Evolutionary conservation across 169 alveolate genomes (phyloP).

Genomic region (Cytauxzoon felis): DNA sequence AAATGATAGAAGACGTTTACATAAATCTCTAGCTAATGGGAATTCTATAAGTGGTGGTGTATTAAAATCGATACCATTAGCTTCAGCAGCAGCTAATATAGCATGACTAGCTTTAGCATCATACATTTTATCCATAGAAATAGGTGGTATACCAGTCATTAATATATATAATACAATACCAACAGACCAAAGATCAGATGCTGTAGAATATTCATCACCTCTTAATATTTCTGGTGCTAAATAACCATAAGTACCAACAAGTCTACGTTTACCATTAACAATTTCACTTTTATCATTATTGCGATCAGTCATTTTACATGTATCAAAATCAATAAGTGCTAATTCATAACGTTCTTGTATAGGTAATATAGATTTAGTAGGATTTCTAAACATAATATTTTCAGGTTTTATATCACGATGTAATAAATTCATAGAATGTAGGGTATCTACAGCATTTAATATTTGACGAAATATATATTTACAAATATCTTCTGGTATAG

Average conservation of each 20-base stretch:
- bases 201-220: slow-evolving; percentile 80
- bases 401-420: slow-evolving; percentile 84
- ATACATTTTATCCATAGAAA: slow-evolving; percentile 84
- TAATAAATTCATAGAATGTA: slow-evolving; percentile 74
- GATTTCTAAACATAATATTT: slow-evolving; percentile 76
- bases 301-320: slow-evolving; percentile 77
- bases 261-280: slow-evolving; percentile 73
- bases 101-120: slow-evolving; percentile 79
- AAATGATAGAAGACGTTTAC: slow-evolving; percentile 78
- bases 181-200: slow-evolving; percentile 87
- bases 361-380: slow-evolving; percentile 67
- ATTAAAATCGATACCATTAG: slow-evolving; percentile 82
- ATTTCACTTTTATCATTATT: slow-evolving; percentile 47
- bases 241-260: slow-evolving; percentile 82
- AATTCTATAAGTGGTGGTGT: slow-evolving; percentile 80
- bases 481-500: slow-evolving; percentile 84
- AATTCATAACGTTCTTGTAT: slow-evolving; percentile 68
- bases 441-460: slow-evolving; percentile 76
- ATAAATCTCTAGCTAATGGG: slow-evolving; percentile 84
- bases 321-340: slow-evolving; percentile 77
- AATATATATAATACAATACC: slow-evolving; percentile 85
- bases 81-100: slow-evolving; percentile 73
- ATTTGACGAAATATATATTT: slow-evolving; percentile 83
- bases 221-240: slow-evolving; percentile 81
- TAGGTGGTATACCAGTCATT: slow-evolving; percentile 88